Base-by-base conservation (phyloP, 331 rosid species). In the Pyrus hybrid region DNA sequence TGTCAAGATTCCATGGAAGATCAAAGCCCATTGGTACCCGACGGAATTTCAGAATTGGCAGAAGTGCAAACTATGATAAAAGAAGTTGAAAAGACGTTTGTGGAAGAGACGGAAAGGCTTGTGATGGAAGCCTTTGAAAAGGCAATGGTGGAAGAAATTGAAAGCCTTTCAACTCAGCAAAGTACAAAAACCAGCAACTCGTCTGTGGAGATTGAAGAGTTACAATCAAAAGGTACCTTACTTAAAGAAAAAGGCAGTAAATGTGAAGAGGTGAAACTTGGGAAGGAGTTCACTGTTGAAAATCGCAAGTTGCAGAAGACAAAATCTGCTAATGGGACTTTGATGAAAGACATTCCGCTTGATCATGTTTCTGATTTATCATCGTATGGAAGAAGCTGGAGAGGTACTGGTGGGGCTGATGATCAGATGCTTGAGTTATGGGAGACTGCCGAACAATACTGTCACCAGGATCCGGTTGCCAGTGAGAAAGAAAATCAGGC, bases 301-400 rank as follows among this genome's bases (percentile, higher is more conserved):
- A 81, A 71, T 72, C 78, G 29, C 43, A 80, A 78, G 78, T 63
- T 76, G 62, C 76, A 77, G 84, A 84, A 68, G 80, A 73, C 68
- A 29, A 89, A 79, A 78, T 81, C 88, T 64, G 88, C 83, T 33
- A 81, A 74, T 30, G 84, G 86, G 79, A 76, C 67, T 41, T 65
- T 77, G 84, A 89, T 89, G 94, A 95, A 91, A 82, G 99, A 95
- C 77, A 92, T 92, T 74, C 88, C 86, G n/a, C 93, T 91, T 25
- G 99, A 92, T 85, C 90, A 81, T 77, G 89, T 77, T 77, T 85
- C 91, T 35, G 90, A 88, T 65, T 77, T 62, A 74, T 77, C 84
- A 4, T 78, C 64, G 45, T 80, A 81, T 33, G 85, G 78, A 73
- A 83, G 82, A 74, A 72, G 86, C 84, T 77, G 81, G 82, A 85